A percentile compares a stretch with the other conserved stretches of the same genome.
Conservation (phyloP, 768 basidiomycete genomes). For the Infundibulicybe gibba region DNA sequence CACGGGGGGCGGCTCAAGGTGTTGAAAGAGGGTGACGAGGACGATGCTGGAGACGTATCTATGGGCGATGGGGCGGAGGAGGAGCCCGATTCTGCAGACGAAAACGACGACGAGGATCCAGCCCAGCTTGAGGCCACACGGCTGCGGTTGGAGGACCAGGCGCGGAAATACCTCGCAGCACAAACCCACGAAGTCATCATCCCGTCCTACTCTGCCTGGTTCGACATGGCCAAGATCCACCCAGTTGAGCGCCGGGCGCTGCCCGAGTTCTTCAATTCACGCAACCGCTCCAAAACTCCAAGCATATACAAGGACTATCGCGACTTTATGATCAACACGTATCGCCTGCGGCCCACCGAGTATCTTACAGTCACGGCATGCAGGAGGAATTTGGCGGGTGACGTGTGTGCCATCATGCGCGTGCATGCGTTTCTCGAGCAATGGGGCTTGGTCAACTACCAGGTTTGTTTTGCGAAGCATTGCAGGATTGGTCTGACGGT, state of each 20-base stretch:
- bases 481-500: conserved; percentile 24
- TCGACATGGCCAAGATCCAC: conserved; percentile 92
- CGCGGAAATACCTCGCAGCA: conserved; percentile 90
- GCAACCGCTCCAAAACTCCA: conserved; percentile 94
- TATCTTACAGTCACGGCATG: conserved; percentile 98
- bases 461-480: conserved; percentile 54
- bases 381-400: conserved; percentile 91
- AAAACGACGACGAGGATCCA: conserved; percentile 83
- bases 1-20: conserved; percentile 39
- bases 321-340: conserved; percentile 99
- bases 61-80: conserved; percentile 81
- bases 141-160: conserved; percentile 78
- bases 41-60: conserved; percentile 71
- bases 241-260: conserved; percentile 88
- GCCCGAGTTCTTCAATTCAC: conserved; percentile 97
- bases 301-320: conserved; percentile 98
- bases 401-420: conserved; percentile 98
- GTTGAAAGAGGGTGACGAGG: conserved; percentile 56
- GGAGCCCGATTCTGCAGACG: conserved; percentile 73
- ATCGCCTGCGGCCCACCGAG: conserved; percentile 88
- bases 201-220: conserved; percentile 97
- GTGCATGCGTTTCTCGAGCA: conserved; percentile 99
- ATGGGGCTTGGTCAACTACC: conserved; percentile 99
- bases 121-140: conserved; percentile 81
- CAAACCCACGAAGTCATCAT: conserved; percentile 98